Evolutionary conservation across 257 asterid species (phyloP), one percentile per base, ranked within the genome.

Genomic region (Nicotiana tomentosiformis): DNA sequence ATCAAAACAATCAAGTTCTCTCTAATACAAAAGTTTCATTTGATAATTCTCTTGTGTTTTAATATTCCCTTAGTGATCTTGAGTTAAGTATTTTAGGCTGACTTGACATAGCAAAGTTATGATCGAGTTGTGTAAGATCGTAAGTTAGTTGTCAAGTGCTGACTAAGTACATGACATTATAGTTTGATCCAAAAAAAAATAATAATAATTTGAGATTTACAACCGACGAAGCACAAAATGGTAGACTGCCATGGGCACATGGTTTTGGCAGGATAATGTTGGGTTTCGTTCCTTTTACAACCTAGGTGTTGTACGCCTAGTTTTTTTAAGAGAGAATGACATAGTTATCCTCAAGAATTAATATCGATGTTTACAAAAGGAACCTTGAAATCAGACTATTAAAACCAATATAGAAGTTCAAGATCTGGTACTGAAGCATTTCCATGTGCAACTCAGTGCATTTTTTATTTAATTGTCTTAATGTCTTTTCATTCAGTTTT

Each of bases 241-340:
- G 26, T 74, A 74, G 20, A 33, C 33, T 37, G 77, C 10, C 18
- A 37, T 69, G 12, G 78, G 46, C 80, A 76, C 64, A 29, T 76
- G 80, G 80, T 49, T 76, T 3, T 76, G 80, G 29, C 80, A 76
- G 80, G 80, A 76, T 76, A 76, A 76, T 76, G 80, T 76, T 51
- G 80, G 61, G 80, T 74, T 51, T 51, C 5, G 4, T 51, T 53
- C 57, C 17, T 53, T 53, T 12, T 53, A 3, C 16, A 11, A 53
- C 1, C 49, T 39, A 39, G 18, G 15, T 58, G 35, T 43, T 72
- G 60, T 20, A 72, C 9, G 12, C 62, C 16, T 26, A 74, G 16
- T 26, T 76, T 76, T 76, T 32, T 53, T 8, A 4, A 3, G 17
- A 53, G 7, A 53, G 17, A 15, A 53, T 53, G 51, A 43, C 12